Conservation (phyloP, 441 rosid species). For the Hura crepitans region DNA sequence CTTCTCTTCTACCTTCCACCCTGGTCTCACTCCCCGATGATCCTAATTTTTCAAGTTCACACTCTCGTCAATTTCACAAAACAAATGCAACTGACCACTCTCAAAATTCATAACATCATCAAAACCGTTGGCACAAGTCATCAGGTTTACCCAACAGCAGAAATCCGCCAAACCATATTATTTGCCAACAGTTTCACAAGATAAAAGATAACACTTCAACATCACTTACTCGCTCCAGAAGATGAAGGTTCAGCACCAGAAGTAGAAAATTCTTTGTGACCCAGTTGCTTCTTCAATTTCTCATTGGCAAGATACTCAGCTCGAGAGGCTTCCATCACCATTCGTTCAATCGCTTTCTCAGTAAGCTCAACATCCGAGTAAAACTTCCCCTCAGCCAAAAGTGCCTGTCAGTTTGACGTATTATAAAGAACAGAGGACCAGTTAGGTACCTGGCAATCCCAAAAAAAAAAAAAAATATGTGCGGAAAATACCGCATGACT, state of each 20-base stretch:
- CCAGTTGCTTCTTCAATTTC: conserved; percentile 56
- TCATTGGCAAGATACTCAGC: conserved; percentile 78
- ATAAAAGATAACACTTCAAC: too few species aligned
- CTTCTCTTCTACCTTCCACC: conserved; percentile 33
- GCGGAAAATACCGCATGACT: not conserved
- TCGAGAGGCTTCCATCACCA: conserved; percentile 97
- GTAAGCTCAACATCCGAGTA: conserved; percentile 96
- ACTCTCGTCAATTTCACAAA: not conserved
- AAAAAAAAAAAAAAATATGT: not conserved
- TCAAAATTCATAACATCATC: not conserved
- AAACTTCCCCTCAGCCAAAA: conserved; percentile 82
- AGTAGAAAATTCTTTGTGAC: conserved; percentile 64
- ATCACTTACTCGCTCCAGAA: conserved; percentile 79
- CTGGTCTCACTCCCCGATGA: conserved; percentile 62
- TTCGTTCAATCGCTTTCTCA: conserved; percentile 84
- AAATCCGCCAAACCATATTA: not conserved
- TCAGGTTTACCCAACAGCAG: too few species aligned
- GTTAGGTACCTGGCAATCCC: conserved; percentile 19
- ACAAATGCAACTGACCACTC: too few species aligned
- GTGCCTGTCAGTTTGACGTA: conserved; percentile 49
- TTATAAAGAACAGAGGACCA: not conserved
- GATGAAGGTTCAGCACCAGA: conserved; percentile 96
- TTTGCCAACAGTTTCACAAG: not conserved
- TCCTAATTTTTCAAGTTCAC: conserved; percentile 34
- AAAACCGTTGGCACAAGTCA: not conserved